phyloP scores from a whole-genome alignment of 2,329 filamentous ascomycete species.

The Alternaria gaisen region DNA sequence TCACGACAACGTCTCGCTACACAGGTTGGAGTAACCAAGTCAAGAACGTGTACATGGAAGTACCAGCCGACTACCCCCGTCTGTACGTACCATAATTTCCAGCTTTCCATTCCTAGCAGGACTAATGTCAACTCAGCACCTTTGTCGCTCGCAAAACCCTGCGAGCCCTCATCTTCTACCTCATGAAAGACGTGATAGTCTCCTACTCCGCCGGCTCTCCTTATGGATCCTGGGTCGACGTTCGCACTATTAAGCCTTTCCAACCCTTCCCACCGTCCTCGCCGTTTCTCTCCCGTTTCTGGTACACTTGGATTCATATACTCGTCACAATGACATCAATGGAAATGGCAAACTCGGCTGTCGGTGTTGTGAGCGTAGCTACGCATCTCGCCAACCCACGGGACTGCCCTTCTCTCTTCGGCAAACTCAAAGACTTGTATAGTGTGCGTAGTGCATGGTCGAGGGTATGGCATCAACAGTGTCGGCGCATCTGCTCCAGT shows the following conservation, averaged over 20 bases:
- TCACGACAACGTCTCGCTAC: slow-evolving; percentile 29
- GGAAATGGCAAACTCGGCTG: slow-evolving; percentile 23
- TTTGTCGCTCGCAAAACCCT: slow-evolving; percentile 33
- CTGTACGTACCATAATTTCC: slow-evolving; percentile 21
- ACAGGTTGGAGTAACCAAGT: slow-evolving; percentile 40
- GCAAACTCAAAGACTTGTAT: slow-evolving; percentile 24
- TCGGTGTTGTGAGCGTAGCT: slow-evolving; percentile 27
- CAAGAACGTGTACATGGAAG: slow-evolving; percentile 37
- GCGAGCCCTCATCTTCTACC: slow-evolving; percentile 21
- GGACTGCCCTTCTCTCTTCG: slow-evolving; percentile 41
- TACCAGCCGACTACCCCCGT: slow-evolving; percentile 27
- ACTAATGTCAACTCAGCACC: slow-evolving; percentile 16
- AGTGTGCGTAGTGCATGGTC: slow-evolving; percentile 37
- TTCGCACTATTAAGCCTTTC: slow-evolving; percentile 14
- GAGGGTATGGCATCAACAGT: slow-evolving; percentile 39
- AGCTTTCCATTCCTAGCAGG: not conserved
- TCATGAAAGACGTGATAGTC: slow-evolving; percentile 22
- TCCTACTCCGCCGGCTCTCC: slow-evolving; percentile 31
- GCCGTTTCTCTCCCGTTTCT: slow-evolving; percentile 24
- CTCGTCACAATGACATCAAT: slow-evolving; percentile 27
- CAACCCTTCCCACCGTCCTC: slow-evolving; percentile 1
- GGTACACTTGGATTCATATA: slow-evolving; percentile 32
- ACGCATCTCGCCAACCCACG: slow-evolving; percentile 27
- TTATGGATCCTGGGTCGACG: slow-evolving; percentile 33
- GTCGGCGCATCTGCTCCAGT: slow-evolving; percentile 30